phyloP scores from a whole-genome alignment of 202 grass and related monocot species.

The Panicum hallii region DNA sequence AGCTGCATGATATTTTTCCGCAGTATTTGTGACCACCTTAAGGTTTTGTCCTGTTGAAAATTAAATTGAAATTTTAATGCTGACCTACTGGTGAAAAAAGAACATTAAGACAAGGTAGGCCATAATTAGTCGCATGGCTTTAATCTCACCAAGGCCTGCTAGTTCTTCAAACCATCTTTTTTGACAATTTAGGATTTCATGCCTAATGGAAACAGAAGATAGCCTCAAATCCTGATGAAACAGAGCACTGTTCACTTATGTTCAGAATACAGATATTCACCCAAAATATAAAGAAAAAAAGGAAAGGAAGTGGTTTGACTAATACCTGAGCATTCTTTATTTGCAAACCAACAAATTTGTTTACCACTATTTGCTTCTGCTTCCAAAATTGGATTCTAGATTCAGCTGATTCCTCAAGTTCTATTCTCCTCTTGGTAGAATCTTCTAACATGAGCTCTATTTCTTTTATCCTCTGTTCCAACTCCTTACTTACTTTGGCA shows the following conservation, averaged over 20 bases:
- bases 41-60: conserved; percentile 66
- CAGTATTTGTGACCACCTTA: conserved; percentile 66
- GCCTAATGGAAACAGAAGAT: conserved; percentile 71
- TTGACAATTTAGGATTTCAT: conserved; percentile 72
- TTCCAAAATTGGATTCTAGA: conserved; percentile 64
- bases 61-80: conserved; percentile 37
- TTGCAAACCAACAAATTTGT: conserved; percentile 66
- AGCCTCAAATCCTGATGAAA: conserved; percentile 87
- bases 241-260: conserved; percentile 42
- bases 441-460: conserved; percentile 71
- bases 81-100: conserved; percentile 17
- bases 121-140: conserved; percentile 24
- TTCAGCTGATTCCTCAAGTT: conserved; percentile 66
- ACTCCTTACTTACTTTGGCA: conserved; percentile 52
- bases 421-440: conserved; percentile 67
- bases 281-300: conserved; percentile 12
- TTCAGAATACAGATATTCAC: conserved; percentile 34
- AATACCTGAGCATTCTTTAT: conserved; percentile 76
- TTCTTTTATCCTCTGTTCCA: conserved; percentile 72
- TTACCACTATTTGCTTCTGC: conserved; percentile 59
- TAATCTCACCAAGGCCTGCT: conserved; percentile 68
- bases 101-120: conserved; percentile 24
- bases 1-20: conserved; percentile 76
- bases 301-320: conserved; percentile 10
- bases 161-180: conserved; percentile 80